A percentile compares a stretch with the other conserved stretches of the same genome.
phyloP scores from a whole-genome alignment of 305 asterid genomes.

The Fraxinus xanthoxyloides region DNA sequence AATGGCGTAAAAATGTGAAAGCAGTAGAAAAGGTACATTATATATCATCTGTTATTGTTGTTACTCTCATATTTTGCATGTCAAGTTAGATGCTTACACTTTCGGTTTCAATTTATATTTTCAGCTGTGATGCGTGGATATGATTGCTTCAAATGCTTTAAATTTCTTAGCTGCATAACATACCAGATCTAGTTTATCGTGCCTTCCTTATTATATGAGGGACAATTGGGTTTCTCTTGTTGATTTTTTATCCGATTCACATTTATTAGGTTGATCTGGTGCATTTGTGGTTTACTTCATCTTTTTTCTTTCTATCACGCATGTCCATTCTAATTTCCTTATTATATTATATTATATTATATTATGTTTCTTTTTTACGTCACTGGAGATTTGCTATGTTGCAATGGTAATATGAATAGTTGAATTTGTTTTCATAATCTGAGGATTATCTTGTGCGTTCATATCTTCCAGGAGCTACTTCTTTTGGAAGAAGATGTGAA shows the following conservation, averaged over 20 bases:
- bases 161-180: neutral
- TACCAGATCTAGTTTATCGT: neutral
- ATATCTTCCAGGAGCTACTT: constrained; percentile 69
- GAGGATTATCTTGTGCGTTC: constrained; percentile 14
- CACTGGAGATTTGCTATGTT: neutral
- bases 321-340: neutral
- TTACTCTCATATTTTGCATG: neutral
- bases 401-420: neutral
- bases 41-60: neutral
- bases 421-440: constrained; percentile 13
- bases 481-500: constrained; percentile 93
- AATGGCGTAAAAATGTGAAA: constrained; percentile 99
- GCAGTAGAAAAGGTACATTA: constrained; percentile 76
- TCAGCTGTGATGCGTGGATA: neutral
- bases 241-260: neutral
- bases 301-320: neutral
- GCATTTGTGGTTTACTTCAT: neutral
- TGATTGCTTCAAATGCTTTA: neutral
- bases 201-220: neutral
- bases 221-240: neutral
- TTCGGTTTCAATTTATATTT: neutral
- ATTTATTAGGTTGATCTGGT: neutral
- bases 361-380: neutral
- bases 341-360: neutral
- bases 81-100: neutral